phyloP scores from a whole-genome alignment of 1,139 yeast species.

The Scheffersomyces cryptocercus region DNA sequence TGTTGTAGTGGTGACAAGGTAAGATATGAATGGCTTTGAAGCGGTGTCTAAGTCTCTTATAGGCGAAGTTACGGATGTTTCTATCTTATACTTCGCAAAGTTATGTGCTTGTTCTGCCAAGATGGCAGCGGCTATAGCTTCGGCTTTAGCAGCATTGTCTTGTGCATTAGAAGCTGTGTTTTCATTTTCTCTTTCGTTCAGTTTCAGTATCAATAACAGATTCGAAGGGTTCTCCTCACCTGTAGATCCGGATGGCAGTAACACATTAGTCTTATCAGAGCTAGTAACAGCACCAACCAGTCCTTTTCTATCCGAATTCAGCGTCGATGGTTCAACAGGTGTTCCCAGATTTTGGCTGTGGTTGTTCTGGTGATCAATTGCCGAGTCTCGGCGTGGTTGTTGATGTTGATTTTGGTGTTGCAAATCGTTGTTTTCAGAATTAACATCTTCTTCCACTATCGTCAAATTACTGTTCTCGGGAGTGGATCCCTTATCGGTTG shows the following conservation, averaged over 20 bases:
- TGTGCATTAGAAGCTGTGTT: neutral
- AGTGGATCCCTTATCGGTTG: neutral
- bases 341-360: neutral
- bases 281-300: neutral
- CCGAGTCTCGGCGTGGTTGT: neutral
- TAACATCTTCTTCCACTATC: conserved; percentile 1
- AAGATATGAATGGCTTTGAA: conserved; percentile 79
- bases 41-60: conserved; percentile 75
- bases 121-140: neutral
- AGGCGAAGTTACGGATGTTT: conserved; percentile 65
- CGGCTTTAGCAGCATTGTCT: neutral
- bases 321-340: neutral
- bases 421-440: neutral
- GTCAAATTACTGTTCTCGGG: no score
- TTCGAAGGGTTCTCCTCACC: neutral
- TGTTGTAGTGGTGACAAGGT: conserved; percentile 67
- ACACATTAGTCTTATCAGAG: neutral
- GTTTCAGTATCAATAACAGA: no score
- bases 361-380: neutral
- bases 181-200: no score
- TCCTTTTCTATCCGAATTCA: neutral
- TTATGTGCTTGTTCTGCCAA: conserved; percentile 8
- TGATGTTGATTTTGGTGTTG: neutral
- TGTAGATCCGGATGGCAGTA: neutral
- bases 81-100: conserved; percentile 29